These are phyloP conservation scores for Earliella scabrosa DNA, from an alignment of 1,284 basidiomycete species.

Conservation along the genomic window DNA sequence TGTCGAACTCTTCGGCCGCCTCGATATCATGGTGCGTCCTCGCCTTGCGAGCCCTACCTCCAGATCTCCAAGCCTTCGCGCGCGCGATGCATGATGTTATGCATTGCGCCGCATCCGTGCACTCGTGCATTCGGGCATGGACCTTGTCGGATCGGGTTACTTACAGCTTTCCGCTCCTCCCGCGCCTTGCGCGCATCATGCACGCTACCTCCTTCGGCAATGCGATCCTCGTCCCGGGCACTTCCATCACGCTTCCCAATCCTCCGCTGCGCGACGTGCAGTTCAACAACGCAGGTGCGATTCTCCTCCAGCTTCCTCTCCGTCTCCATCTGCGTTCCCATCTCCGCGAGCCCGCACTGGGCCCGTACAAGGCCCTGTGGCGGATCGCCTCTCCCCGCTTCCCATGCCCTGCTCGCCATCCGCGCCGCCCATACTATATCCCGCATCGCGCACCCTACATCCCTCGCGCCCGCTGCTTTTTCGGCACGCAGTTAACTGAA, in stretches of 20 bases:
- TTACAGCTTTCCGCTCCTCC: too few species aligned
- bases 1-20: constrained; percentile 83
- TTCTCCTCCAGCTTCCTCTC: not conserved
- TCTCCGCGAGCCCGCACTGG: not conserved
- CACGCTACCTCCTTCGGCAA: not conserved
- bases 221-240: not conserved
- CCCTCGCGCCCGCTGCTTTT: not conserved
- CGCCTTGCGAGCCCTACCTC: not conserved
- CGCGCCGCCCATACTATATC: too few species aligned
- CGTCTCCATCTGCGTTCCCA: not conserved
- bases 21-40: constrained; percentile 86
- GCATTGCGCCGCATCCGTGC: too few species aligned
- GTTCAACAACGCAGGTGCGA: constrained; percentile 90
- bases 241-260: not conserved
- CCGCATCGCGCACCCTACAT: not conserved
- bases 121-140: too few species aligned
- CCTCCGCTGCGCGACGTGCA: constrained; percentile 31
- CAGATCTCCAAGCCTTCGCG: too few species aligned
- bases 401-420: not conserved
- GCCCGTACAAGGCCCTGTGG: not conserved
- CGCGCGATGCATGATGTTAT: too few species aligned
- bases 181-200: too few species aligned
- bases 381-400: constrained; percentile 4
- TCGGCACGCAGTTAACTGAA: too few species aligned
- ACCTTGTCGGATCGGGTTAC: too few species aligned